A percentile compares a stretch with the other conserved stretches of the same genome.
These are phyloP conservation scores for Suillus occidentalis DNA, from an alignment of 768 basidiomycete genomes.

Conservation along the genomic window DNA sequence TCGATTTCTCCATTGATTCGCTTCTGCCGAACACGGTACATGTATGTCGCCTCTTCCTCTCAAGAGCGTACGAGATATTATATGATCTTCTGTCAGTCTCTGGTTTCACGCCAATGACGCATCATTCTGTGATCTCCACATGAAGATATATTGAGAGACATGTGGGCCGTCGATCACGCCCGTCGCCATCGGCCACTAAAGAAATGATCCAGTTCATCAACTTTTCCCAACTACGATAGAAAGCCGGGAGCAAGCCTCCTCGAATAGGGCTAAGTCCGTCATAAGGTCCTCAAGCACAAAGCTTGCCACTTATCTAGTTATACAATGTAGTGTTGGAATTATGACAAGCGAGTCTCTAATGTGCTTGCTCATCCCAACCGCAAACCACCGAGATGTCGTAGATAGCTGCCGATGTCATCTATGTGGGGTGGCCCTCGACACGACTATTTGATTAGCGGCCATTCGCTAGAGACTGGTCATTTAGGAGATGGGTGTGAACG, in stretches of 20 bases:
- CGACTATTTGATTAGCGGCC: not conserved
- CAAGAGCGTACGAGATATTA: not conserved
- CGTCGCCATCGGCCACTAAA: not conserved
- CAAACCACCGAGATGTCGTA: not conserved
- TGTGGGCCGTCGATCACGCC: not conserved
- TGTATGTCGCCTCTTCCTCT: not conserved
- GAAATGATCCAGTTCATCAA: not conserved
- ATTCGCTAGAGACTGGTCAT: not conserved
- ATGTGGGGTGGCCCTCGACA: not conserved
- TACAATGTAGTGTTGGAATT: not conserved
- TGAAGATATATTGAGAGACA: slow-evolving; percentile 2
- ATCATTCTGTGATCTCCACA: not conserved
- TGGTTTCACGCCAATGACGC: not conserved
- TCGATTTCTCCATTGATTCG: not conserved
- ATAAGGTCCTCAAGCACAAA: too few relatives aligned
- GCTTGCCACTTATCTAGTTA: not conserved
- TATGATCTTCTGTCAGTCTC: not conserved
- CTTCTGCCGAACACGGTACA: not conserved
- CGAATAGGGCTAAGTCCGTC: too few relatives aligned
- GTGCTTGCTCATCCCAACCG: not conserved
- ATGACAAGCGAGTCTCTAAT: not conserved
- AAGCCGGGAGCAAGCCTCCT: too few relatives aligned
- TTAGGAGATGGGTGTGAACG: not conserved
- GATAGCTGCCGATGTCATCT: not conserved
- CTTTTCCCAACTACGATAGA: not conserved